These are phyloP conservation scores for Leccinum laetum DNA, from an alignment of 1,284 basidiomycete genomes.

Conservation along the genomic window DNA sequence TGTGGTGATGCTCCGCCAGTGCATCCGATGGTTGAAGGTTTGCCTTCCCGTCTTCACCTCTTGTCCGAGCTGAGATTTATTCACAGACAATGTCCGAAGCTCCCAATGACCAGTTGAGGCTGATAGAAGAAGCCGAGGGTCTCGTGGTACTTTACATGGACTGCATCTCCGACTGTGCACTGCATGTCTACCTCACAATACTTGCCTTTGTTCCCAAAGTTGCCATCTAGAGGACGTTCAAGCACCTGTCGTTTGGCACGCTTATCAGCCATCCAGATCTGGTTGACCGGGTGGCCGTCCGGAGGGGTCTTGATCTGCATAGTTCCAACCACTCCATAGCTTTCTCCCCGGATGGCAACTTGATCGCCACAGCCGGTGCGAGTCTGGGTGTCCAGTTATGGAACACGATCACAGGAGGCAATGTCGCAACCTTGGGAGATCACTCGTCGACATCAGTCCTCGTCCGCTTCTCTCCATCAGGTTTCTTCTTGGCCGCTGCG, in stretches of 20 bases:
- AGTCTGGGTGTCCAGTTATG: slow-evolving; percentile 25
- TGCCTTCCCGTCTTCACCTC: too few relatives aligned
- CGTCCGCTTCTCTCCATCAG: slow-evolving; percentile 27
- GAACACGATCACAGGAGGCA: slow-evolving; percentile 20
- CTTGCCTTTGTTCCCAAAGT: slow-evolving; percentile 2
- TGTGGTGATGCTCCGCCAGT: too few relatives aligned
- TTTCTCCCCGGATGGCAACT: slow-evolving; percentile 17
- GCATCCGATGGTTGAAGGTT: too few relatives aligned
- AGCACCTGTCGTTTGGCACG: slow-evolving; percentile 11
- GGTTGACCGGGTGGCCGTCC: background rate
- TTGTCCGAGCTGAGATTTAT: too few relatives aligned
- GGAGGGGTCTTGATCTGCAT: slow-evolving; percentile 1
- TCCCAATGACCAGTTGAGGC: too few relatives aligned
- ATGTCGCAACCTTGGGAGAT: slow-evolving; percentile 24
- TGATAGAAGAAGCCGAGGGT: slow-evolving; percentile 18
- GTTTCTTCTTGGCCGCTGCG: slow-evolving; percentile 19
- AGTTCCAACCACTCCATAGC: slow-evolving; percentile 13
- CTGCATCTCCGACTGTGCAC: slow-evolving; percentile 21
- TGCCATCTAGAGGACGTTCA: slow-evolving; percentile 12
- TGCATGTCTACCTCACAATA: slow-evolving; percentile 21
- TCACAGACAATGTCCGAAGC: too few relatives aligned
- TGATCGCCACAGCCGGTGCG: slow-evolving; percentile 19
- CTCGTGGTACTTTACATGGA: slow-evolving; percentile 23
- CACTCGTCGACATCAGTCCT: slow-evolving; percentile 10
- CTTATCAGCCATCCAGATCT: slow-evolving; percentile 1